Conservation (phyloP, 192 early-diverging fungal genomes). For the Backusella circina region DNA sequence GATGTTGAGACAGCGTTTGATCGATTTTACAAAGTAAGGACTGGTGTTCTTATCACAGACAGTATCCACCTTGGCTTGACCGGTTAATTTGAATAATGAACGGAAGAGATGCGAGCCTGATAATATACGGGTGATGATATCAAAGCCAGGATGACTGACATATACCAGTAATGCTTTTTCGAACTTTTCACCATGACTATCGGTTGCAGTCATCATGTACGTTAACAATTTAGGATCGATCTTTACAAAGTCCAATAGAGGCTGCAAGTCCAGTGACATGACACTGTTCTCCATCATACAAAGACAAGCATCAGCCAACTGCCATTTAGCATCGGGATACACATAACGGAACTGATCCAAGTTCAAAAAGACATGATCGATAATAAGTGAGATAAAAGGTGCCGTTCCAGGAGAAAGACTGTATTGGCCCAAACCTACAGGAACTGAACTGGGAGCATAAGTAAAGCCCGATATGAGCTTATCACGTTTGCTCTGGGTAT, state of each 20-base stretch:
- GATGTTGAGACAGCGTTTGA: slow-evolving; percentile 55
- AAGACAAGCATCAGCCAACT: slow-evolving; percentile 69
- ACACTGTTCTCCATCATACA: slow-evolving; percentile 78
- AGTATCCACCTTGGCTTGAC: slow-evolving; percentile 14
- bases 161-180: slow-evolving; percentile 1
- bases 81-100: slow-evolving; percentile 68
- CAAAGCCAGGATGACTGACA: slow-evolving; percentile 78
- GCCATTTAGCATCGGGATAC: slow-evolving; percentile 71
- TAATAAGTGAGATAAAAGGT: slow-evolving; percentile 79
- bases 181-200: neutral
- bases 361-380: slow-evolving; percentile 85
- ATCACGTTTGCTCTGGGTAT: slow-evolving; percentile 45
- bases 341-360: slow-evolving; percentile 64
- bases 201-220: neutral
- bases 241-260: slow-evolving; percentile 29
- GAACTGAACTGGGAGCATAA: slow-evolving; percentile 47
- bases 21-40: slow-evolving; percentile 35
- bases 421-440: slow-evolving; percentile 56
- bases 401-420: slow-evolving; percentile 71
- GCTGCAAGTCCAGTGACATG: slow-evolving; percentile 66
- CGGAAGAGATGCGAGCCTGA: slow-evolving; percentile 67
- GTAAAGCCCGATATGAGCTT: slow-evolving; percentile 22
- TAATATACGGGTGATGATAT: slow-evolving; percentile 74
- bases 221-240: neutral
- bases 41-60: neutral